Conservation (phyloP, 768 basidiomycete species). For the Boletus tylopilopsis region DNA sequence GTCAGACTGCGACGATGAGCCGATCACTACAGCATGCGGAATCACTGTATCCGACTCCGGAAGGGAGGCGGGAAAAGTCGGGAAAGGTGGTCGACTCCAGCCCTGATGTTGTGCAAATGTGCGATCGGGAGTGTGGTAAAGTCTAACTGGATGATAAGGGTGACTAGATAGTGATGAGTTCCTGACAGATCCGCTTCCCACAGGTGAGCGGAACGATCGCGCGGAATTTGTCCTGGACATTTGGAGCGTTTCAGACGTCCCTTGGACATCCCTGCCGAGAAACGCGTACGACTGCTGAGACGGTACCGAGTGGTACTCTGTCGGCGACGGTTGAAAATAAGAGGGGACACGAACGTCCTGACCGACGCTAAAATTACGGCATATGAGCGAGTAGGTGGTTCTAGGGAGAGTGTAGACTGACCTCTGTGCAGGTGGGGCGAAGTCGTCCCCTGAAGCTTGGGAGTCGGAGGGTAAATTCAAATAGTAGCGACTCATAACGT, state of each 20-base stretch:
- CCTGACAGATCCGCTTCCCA: conserved; percentile 4
- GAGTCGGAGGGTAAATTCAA: conserved; percentile 1
- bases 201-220: conserved; percentile 4
- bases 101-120: conserved; percentile 2
- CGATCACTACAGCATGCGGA: neutral
- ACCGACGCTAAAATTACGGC: conserved; percentile 8
- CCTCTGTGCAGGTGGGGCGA: conserved; percentile 8
- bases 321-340: neutral
- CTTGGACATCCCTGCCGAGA: neutral
- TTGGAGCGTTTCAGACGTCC: neutral
- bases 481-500: conserved; percentile 17
- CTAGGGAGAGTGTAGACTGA: conserved; percentile 8
- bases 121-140: conserved; percentile 12
- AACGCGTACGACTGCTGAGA: conserved; percentile 7
- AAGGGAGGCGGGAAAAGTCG: neutral
- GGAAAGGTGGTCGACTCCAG: neutral
- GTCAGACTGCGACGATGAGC: conserved; percentile 1
- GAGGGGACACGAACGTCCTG: neutral
- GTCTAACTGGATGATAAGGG: conserved; percentile 15
- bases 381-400: conserved; percentile 6
- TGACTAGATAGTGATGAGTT: conserved; percentile 7
- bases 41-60: neutral
- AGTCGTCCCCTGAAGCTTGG: conserved; percentile 4
- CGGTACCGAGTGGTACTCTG: neutral
- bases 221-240: neutral